Base-by-base conservation (phyloP, 192 early-diverging fungal species). In the Podila verticillata region DNA sequence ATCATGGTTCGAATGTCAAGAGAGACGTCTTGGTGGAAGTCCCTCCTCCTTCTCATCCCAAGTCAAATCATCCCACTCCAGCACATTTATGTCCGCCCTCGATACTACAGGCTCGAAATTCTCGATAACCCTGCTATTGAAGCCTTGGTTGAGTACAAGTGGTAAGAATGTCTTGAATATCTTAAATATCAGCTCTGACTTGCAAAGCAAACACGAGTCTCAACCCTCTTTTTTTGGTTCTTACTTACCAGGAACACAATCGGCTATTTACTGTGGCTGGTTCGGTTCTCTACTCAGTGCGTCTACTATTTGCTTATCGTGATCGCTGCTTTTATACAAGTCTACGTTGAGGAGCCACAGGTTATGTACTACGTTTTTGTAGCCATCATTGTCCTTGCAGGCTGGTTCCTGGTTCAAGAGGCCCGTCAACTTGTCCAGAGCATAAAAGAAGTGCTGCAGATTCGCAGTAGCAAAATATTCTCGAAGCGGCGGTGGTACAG, bases 131-230 rank as follows among this genome's bases (percentile, higher is more conserved):
- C 72, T 20, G 72, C 72, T 7, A 62, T 74, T 5, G 59, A 44
- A 30, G 72, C 72, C n/a, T 29, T 74, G 48, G 60, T 74, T 6
- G 59, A 65, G 32, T 74, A 74, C 72, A 74, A 74, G 51, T 74
- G 72, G 72, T 74, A 74, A 8, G 13, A 4, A 51, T 8, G 7
- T 17, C 15, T 28, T 15, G 5, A 19, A 28, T 34, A 20, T 51
- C 1, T 1, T 19, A 30, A 22, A 56, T 65, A 4, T 49, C 17
- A 12, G 36, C 39, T 54, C n/a, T 32, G n/a, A 65, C 20, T 19
- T 3, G 20, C 32, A 20, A 6, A 26, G n/a, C 8, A 47, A 17
- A 7, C 13, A 6, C 22, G 20, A 8, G 3, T 32, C 48, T 51
- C 29, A 48, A 7, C 24, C 44, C 2, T 22, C 22, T 8, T 19